Base-by-base conservation (phyloP, 2,329 filamentous ascomycete genomes). In the Pseudogymnoascus sp. region DNA sequence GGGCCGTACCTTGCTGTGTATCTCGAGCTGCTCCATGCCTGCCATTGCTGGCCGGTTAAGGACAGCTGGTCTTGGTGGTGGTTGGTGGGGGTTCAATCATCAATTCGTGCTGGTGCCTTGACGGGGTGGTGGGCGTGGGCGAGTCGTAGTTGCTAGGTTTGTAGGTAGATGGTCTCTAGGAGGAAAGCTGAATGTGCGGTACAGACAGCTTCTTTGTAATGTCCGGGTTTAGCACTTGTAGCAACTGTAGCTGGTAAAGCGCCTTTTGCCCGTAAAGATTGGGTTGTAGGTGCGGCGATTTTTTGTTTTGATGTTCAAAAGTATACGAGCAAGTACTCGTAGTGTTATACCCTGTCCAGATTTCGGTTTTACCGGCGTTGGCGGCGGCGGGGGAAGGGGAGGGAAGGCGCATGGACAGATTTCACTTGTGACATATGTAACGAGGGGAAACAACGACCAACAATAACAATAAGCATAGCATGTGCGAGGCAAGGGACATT, bases 11-110 rank as follows among this genome's bases (percentile, higher is more conserved):
- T 96, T 96, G 86, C 92, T 96, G 78, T 97, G 93, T 69, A 99
- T 91, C 77, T 97, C 91, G 70, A 99, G 83, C 79, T 96, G 91
- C 80, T 99, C 95, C 81, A 97, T 96, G 74, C 90, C 91, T 65
- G 91, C 92, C 93, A 96, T 96, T 66, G 65, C 62, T 66, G 53
- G 53, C 61, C 19, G 36, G 62, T 50, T 50, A 40, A 61, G 53
- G 50, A 63, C 59, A 65, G 61, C 63, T 64, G 61, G 65, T 47
- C 11, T 47, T 47, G 42, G 42, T 47, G 42, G 42, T 21, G 42
- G 42, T 23, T 47, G 42, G 21, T 47, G 42, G 21, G 42, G 42
- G 15, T 23, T 47, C 42, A 47, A 47, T 47, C 42, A 47, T 47
- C 42, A 47, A 47, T 47, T 47, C 42, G 21, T 47, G 21, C 21